These are phyloP conservation scores for Arabidopsis arenosa DNA, from an alignment of 345 rosid genomes.

Conservation along the genomic window DNA sequence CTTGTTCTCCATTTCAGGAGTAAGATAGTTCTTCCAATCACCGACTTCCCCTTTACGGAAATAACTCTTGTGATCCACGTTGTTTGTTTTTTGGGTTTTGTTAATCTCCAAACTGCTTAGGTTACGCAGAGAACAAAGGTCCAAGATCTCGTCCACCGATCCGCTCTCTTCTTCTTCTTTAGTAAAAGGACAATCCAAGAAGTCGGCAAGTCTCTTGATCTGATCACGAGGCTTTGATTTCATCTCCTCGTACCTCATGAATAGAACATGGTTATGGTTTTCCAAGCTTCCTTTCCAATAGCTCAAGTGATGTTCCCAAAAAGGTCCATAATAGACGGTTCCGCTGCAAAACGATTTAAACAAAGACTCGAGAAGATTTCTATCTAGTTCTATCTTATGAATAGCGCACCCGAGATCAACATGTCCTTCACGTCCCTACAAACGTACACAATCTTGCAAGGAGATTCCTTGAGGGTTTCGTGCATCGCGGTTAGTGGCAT, in stretches of 20 bases:
- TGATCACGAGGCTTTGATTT: constrained; percentile 17
- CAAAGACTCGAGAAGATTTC: constrained; percentile 13
- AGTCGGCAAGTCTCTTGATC: constrained; percentile 41
- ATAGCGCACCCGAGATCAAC: constrained; percentile 7
- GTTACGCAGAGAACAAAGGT: constrained; percentile 42
- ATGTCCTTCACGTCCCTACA: constrained; percentile 30
- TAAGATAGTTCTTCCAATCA: constrained; percentile 44
- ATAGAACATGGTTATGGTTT: constrained; percentile 38
- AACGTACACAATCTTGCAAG: constrained; percentile 41
- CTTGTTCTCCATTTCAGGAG: constrained; percentile 36
- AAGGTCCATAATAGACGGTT: constrained; percentile 32
- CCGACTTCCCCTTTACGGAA: constrained; percentile 42
- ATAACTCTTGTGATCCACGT: constrained; percentile 12
- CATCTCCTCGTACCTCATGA: constrained; percentile 47
- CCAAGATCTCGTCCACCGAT: not conserved
- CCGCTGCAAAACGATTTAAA: constrained; percentile 42
- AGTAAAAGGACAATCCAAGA: constrained; percentile 43
- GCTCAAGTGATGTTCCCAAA: constrained; percentile 44
- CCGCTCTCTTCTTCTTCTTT: constrained; percentile 31
- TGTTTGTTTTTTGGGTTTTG: constrained; percentile 29
- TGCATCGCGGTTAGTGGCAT: not conserved
- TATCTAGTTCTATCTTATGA: not conserved
- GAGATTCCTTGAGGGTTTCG: not conserved
- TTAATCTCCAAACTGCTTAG: constrained; percentile 50
- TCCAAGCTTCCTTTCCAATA: constrained; percentile 43